Evolutionary conservation across 306 rosid species (phyloP), one percentile per base, ranked within the genome.

Genomic region (Pyrus communis): DNA sequence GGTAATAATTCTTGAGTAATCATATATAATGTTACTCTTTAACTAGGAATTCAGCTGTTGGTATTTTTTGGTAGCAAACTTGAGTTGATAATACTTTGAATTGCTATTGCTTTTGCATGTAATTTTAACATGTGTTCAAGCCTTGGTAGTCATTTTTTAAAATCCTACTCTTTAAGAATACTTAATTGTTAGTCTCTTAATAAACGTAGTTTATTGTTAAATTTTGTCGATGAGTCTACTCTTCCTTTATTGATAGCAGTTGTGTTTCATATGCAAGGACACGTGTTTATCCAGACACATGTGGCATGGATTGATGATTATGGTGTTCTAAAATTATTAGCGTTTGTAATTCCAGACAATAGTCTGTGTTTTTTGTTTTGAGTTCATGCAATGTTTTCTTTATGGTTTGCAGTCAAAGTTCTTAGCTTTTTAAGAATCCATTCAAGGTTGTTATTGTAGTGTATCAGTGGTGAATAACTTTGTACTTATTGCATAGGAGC

Each of bases 1-100:
- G 98, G 98, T 93, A 79, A 35, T 18, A 23, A 80, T 79, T 70
- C 22, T 59, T 40, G 18, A 68, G 25, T 28, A 51, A 4, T 75
- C 63, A 17, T 69, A 31, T 58, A 54, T 43, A 25, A 4, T 69
- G 62, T 79, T 10, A 21, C 46, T 73, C 19, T 40, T 40, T 18
- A 25, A 74, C 40, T 42, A 21, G 14, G 45, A 33, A 65, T 42
- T 45, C 77, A 74, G 27, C 66, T 40, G 33, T 14, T 42, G 11
- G 13, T 60, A 25, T 11, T 51, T 51, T 51, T 17, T 51, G 55
- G 55, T 51, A 17, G 55, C 21, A 51, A 51, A 51, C 21, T 51
- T 51, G 21, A 51, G 55, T 51, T 51, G 55, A 4, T 5, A 51
- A 21, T 30, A n/a, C 27, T 73, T 61, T 14, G 43, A 5, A 11